Base-by-base conservation (phyloP, 148 eudicot genomes). In the Cornus suecica region DNA sequence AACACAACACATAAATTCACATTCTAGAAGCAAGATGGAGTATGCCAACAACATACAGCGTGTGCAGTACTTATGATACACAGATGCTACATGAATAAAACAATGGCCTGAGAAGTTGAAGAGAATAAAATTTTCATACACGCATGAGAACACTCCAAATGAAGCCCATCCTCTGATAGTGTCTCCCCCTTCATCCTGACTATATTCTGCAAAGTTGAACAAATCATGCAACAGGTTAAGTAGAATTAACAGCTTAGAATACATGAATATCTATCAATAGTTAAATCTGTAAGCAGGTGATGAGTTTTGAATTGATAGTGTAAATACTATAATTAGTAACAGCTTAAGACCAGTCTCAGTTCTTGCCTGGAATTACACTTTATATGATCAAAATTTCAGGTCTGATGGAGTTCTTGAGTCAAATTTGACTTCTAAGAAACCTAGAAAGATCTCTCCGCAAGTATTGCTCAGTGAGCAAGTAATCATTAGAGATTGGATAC, bases 151-250 rank as follows among this genome's bases (percentile, higher is more conserved):
- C 48, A 94, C 80, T 77, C 98, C 98, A 82, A 89, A 94, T 75
- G 82, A 78, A 79, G 97, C 92, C 97, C 98, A 94, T 84, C 98
- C 97, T 86, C 77, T 83, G 23, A 80, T 81, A 61, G 90, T 79
- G 65, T 78, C 83, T 48, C 83, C 89, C 66, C 81, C 86, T 69
- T 75, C 78, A 76, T 61, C 76, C 79, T 94, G 98, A 65, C 37
- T 78, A 71, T 82, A 82, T 66, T 83, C 98, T 94, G 89, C 80
- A 78, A 74, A 78, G 45, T 26, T 26, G 32, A 65, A 29, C 71
- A 51, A 54, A 73, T 27, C 9, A 72, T 34, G 15, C 42, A 51
- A 71, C 34, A 66, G 76, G 74, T 73, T 4, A 71, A 6, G 70
- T 65, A 23, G n/a, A 25, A 74, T 15, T 68, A 29, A 18, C 23